phyloP scores from a whole-genome alignment of 2,329 filamentous ascomycete genomes.

The Neopestalotiopsis sp. region DNA sequence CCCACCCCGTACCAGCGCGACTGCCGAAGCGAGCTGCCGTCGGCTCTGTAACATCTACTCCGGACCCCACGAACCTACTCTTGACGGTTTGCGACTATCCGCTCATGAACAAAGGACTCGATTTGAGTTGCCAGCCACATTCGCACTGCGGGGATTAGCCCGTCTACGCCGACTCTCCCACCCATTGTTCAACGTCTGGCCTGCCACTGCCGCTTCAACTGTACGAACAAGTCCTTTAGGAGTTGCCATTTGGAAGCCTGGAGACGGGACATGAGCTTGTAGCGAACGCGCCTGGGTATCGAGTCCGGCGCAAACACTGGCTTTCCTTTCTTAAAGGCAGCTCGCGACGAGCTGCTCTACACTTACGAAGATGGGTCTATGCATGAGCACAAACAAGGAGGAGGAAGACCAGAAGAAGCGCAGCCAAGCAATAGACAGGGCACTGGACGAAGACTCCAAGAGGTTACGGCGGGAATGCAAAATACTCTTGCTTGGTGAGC shows the following conservation, averaged over 20 bases:
- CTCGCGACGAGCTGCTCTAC: background rate
- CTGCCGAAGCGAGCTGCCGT: conserved; percentile 1
- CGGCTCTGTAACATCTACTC: background rate
- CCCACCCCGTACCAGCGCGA: background rate
- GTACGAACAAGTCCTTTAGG: background rate
- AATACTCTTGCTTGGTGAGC: conserved; percentile 87
- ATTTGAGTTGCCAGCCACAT: conserved; percentile 9
- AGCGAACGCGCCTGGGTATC: conserved; percentile 9
- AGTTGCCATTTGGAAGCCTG: background rate
- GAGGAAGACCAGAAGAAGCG: conserved; percentile 94
- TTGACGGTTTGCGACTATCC: conserved; percentile 9
- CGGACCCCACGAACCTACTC: conserved; percentile 1
- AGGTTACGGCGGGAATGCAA: conserved; percentile 97
- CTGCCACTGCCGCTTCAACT: background rate
- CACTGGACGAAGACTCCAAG: conserved; percentile 92
- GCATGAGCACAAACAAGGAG: conserved; percentile 87
- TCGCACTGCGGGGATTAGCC: conserved; percentile 13
- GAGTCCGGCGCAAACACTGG: conserved; percentile 14
- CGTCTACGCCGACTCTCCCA: background rate
- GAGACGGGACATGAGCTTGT: conserved; percentile 16
- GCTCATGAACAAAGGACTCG: conserved; percentile 11
- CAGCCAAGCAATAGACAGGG: conserved; percentile 94
- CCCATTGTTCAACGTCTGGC: background rate
- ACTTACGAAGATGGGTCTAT: conserved; percentile 77
- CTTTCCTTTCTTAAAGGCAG: conserved; percentile 1